Evolutionary conservation across 306 rosid genomes (phyloP).

Genomic region (Delonix regia): DNA sequence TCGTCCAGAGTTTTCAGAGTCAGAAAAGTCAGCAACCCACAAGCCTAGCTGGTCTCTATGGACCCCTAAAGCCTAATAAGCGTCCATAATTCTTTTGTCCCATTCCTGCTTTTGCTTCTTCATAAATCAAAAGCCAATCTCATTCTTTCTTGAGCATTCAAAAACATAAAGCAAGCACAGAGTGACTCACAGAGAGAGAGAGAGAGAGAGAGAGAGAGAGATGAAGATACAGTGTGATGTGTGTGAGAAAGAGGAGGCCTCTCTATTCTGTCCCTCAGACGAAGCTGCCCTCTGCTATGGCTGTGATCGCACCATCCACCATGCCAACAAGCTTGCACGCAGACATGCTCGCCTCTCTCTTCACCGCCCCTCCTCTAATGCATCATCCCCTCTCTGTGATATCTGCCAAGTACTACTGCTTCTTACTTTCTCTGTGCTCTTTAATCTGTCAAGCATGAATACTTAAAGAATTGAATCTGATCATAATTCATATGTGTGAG

Average conservation of each 20-base stretch:
- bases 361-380: conserved; percentile 49
- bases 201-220: neutral
- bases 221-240: conserved; percentile 94
- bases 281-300: conserved; percentile 85
- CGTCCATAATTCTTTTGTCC: conserved; percentile 67
- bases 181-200: neutral
- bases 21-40: conserved; percentile 37
- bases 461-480: neutral
- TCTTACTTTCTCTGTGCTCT: neutral
- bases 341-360: conserved; percentile 75
- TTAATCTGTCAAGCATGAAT: neutral
- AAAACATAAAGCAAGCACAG: too few species aligned
- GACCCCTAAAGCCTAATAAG: conserved; percentile 44
- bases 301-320: conserved; percentile 77
- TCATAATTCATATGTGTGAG: too few species aligned
- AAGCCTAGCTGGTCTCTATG: conserved; percentile 49
- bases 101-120: neutral
- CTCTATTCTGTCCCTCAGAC: conserved; percentile 80
- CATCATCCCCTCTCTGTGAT: conserved; percentile 71
- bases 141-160: neutral
- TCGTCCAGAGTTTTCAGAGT: conserved; percentile 41
- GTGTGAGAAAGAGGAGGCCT: conserved; percentile 66
- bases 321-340: conserved; percentile 79
- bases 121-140: neutral
- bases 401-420: conserved; percentile 64